Evolutionary conservation across 1,139 yeast species (phyloP).

Genomic region (Diutina neorugosa): DNA sequence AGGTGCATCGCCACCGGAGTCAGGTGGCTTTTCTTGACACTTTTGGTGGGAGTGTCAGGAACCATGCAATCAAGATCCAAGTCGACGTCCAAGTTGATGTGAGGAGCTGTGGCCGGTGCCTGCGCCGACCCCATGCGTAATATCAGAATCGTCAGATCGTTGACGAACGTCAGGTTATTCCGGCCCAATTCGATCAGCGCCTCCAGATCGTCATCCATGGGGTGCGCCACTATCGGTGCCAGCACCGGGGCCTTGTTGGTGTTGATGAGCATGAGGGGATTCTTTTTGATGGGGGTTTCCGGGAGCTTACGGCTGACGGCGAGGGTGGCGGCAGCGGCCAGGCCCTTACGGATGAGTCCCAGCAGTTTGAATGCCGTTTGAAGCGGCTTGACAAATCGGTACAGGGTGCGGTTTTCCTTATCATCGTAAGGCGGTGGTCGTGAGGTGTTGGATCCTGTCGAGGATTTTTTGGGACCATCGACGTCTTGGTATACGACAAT

Average conservation of each 20-base stretch:
- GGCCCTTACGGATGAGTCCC: conserved; percentile 58
- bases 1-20: background rate
- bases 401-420: conserved; percentile 25
- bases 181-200: conserved; percentile 1
- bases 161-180: background rate
- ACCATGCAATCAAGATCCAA: conserved; percentile 12
- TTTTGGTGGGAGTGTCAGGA: conserved; percentile 35
- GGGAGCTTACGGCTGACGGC: conserved; percentile 28
- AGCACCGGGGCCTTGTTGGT: conserved; percentile 6
- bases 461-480: background rate
- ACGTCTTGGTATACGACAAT: conserved; percentile 2
- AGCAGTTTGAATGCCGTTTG: conserved; percentile 76
- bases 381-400: conserved; percentile 66
- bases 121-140: background rate
- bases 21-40: conserved; percentile 4
- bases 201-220: background rate
- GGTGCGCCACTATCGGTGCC: background rate
- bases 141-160: background rate
- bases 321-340: background rate
- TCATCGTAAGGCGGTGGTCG: conserved; percentile 12
- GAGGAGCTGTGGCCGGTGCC: background rate
- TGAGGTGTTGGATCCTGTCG: background rate
- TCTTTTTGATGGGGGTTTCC: conserved; percentile 73
- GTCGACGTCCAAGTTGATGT: conserved; percentile 12
- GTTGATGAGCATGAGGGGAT: conserved; percentile 30